Evolutionary conservation across 2,329 filamentous ascomycete genomes (phyloP).

Genomic region (Colletotrichum trifolii): DNA sequence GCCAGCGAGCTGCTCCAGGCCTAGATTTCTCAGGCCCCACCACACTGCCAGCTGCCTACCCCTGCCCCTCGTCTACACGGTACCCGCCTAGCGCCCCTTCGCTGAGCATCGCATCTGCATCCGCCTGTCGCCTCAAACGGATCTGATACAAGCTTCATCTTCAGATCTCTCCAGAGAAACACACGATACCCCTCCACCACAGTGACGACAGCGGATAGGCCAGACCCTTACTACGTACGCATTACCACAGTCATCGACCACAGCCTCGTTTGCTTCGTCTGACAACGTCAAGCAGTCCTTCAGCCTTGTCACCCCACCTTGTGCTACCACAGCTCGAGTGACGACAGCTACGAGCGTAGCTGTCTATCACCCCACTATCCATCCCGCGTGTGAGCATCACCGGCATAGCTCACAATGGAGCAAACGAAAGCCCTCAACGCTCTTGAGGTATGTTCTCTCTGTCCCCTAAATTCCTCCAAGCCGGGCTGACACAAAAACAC

Average conservation of each 20-base stretch:
- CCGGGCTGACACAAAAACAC: constrained; percentile 51
- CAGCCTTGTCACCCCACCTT: constrained; percentile 33
- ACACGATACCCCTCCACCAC: neutral
- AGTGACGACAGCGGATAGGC: constrained; percentile 8
- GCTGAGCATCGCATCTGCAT: constrained; percentile 11
- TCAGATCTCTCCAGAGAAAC: constrained; percentile 23
- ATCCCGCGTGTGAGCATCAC: constrained; percentile 13
- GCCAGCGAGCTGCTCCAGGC: neutral
- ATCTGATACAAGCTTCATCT: constrained; percentile 40
- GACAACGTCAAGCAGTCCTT: neutral
- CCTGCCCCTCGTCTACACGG: constrained; percentile 17
- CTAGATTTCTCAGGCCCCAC: constrained; percentile 1
- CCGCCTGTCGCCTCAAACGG: constrained; percentile 39
- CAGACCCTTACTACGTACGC: neutral
- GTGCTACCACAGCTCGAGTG: constrained; percentile 7
- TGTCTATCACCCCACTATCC: neutral
- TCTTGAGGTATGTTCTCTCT: constrained; percentile 61
- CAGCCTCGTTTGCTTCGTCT: constrained; percentile 28
- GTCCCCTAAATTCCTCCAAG: neutral
- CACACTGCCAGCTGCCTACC: constrained; percentile 19
- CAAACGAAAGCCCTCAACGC: constrained; percentile 76
- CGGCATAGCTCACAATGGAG: constrained; percentile 67
- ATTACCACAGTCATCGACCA: neutral
- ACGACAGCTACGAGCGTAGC: constrained; percentile 10
- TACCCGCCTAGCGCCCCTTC: constrained; percentile 17